These are phyloP conservation scores for Fraxinus velutina DNA, from an alignment of 305 asterid genomes.

Conservation along the genomic window DNA sequence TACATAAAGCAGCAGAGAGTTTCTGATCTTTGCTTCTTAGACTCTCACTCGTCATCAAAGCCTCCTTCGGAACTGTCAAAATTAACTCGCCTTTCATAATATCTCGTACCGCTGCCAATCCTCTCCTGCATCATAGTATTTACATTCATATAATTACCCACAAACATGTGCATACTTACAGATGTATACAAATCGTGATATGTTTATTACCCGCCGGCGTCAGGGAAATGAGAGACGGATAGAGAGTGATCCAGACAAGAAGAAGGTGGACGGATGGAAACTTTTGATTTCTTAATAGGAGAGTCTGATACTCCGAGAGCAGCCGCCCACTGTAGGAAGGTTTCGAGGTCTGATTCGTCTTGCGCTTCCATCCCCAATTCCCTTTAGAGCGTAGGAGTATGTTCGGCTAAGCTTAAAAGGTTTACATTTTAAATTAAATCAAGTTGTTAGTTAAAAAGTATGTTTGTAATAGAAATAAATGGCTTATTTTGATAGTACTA, in stretches of 20 bases:
- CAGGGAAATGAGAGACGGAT: constrained; percentile 56
- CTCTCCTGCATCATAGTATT: constrained; percentile 53
- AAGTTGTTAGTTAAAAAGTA: no score
- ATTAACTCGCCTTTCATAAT: constrained; percentile 65
- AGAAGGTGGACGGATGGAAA: constrained; percentile 11
- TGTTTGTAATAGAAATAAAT: no score
- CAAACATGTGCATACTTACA: not conserved
- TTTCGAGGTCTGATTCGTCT: constrained; percentile 39
- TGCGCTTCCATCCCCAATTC: constrained; percentile 35
- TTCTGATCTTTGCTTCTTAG: constrained; percentile 39
- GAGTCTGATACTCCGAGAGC: constrained; percentile 62
- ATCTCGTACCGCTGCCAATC: constrained; percentile 71
- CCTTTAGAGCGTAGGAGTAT: not conserved
- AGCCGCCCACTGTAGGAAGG: constrained; percentile 64
- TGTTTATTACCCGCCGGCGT: constrained; percentile 70
- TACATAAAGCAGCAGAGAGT: constrained; percentile 39
- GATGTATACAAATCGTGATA: no score
- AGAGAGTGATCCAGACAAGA: constrained; percentile 54
- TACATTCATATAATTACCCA: not conserved
- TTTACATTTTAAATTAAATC: no score
- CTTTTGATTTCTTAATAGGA: constrained; percentile 9
- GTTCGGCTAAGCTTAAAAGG: no score
- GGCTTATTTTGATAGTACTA: no score
- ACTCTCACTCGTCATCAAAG: constrained; percentile 56
- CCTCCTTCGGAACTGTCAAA: constrained; percentile 68